Base-by-base conservation (phyloP, 1,284 basidiomycete species). In the Ustilago trichophora region DNA sequence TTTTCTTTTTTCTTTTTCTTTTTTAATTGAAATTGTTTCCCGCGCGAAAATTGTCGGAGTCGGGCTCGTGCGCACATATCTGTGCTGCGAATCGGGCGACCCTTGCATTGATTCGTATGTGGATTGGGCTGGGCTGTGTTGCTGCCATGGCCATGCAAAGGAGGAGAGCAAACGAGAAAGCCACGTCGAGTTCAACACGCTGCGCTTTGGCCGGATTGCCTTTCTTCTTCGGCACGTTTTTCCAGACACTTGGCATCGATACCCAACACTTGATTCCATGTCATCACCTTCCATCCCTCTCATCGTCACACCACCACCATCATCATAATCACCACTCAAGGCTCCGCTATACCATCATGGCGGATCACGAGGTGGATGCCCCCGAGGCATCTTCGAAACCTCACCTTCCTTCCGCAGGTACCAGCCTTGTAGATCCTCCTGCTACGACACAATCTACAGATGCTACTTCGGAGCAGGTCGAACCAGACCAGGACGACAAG, bases 351-450 rank as follows among this genome's bases (percentile, higher is more conserved):
- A 29, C 13, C 27, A 55, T 18, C 52, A 66, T 66, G 56, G 56
- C 56, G 24, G 48, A 66, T 19, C 63, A 53, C 56, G 37, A 55
- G 29, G 38, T 35, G 8, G 22, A 45, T n/a, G 56, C 8, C 43
- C 38, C n/a, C n/a, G n/a, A 62, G 35, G 49, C 51, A 10, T 56
- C 53, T 3, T 31, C 52, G n/a, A 69, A 69, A 26, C 65, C 59
- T 24, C 50, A 63, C 11, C 59, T 69, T 9, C 59, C 65, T 35
- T n/a, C n/a, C n/a, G 50, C 59, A 6, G 59, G 41, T 16, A 50
- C 65, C n/a, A 69, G 59, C 26, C 52, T 69, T 16, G 51, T 59
- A 25, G 37, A 57, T 10, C 38, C 51, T n/a, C 41, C 52, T 16
- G 13, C 53, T 32, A 19, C 49, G 5, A 29, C 56, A 22, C 18